Base-by-base conservation (phyloP, 768 basidiomycete species). In the Flagelloscypha sp. region DNA sequence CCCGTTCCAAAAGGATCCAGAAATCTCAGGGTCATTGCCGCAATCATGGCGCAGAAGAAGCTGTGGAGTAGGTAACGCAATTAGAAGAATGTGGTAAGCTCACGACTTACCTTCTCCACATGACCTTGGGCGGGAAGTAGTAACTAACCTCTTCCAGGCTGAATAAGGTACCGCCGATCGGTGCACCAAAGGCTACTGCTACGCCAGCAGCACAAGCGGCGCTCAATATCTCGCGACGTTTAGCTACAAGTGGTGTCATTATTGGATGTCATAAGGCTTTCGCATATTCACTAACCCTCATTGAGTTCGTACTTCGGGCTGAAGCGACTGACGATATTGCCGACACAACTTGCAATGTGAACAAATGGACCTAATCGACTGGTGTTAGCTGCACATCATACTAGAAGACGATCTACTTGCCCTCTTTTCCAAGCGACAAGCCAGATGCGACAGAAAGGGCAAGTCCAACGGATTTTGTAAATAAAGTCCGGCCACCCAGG, bases 21-120 rank as follows among this genome's bases (percentile, higher is more conserved):
- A 41, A 93, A 83, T 59, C 80, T 74, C 29, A 99, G 65, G 1
- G 94, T 94, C 47, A 97, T 83, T 1, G 94, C 94, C 2, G 95
- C 95, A 45, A 98, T 87, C 72, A 98, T 80, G 2, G 95, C 95
- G 52, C 95, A 98, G 57, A 99, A 93, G 62, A 99, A 99, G 49
- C 89, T 94, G 53, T 11, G 51, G 36, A 39, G 52, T n/a, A 38
- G 27, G 24, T 12, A 32, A 15, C 33, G 35, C 37, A 30, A 33
- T 53, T 22, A 62, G 51, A 11, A 50, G 52, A 17, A 56, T 43
- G 53, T 53, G 2, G 55, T 58, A 30, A 57, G 55, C 30, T n/a
- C 3, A 19, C 18, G 34, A 43, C 57, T 30, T 49, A 88, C 88
- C 86, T 86, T 64, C 90, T 67, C 87, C 88, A 94, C 88, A 97